Conservation (phyloP, 83 land plant genomes). For the Larix sibirica region DNA sequence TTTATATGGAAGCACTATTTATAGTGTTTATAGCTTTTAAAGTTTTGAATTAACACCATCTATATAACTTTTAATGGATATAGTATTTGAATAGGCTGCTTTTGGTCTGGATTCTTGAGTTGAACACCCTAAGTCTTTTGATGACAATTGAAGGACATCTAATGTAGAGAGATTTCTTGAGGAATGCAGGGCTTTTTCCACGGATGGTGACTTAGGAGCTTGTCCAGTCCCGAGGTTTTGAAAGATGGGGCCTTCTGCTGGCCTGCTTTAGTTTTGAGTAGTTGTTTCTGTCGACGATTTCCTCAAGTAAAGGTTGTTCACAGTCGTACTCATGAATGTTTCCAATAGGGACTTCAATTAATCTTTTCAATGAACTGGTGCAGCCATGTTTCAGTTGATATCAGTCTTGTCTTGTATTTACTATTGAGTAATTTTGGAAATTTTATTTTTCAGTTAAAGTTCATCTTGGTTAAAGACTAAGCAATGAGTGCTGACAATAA, state of each 20-base stretch:
- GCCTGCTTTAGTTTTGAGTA: conserved; percentile 1
- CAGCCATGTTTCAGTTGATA: neutral
- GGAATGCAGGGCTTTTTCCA: conserved; percentile 6
- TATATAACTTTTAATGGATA: neutral
- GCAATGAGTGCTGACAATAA: no score
- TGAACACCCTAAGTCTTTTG: neutral
- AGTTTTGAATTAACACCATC: neutral
- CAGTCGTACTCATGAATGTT: neutral
- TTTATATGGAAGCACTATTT: neutral
- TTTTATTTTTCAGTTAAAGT: neutral
- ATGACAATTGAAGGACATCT: conserved; percentile 4
- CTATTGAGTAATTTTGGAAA: neutral
- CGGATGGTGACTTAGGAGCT: conserved; percentile 13
- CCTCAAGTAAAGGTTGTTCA: neutral
- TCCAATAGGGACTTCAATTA: neutral
- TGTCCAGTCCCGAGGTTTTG: neutral
- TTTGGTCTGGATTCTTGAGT: neutral
- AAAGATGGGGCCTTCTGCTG: conserved; percentile 1
- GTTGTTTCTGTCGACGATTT: neutral
- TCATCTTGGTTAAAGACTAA: neutral
- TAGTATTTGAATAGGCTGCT: neutral
- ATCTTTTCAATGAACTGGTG: neutral
- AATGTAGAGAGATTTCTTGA: conserved; percentile 4
- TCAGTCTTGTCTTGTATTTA: neutral
- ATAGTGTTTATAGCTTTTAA: neutral